These are phyloP conservation scores for Malassezia furfur DNA, from an alignment of 1,284 basidiomycete species.

Conservation along the genomic window DNA sequence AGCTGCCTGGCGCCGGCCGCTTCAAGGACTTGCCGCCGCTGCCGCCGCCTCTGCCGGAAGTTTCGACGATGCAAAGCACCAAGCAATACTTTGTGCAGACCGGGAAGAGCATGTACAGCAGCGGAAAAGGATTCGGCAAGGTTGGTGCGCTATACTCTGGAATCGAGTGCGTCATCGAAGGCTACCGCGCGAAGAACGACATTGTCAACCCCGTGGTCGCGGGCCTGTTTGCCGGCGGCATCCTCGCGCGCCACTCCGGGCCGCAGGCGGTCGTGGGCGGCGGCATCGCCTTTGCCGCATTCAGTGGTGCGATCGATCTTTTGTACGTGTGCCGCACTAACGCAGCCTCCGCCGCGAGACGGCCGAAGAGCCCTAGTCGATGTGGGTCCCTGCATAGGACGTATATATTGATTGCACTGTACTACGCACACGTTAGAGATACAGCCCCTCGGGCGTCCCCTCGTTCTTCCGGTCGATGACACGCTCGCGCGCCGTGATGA, in stretches of 20 bases:
- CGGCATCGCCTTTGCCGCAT: constrained; percentile 43
- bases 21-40: constrained; percentile 10
- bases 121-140: constrained; percentile 85
- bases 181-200: constrained; percentile 50
- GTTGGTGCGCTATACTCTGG: constrained; percentile 88
- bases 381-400: not conserved
- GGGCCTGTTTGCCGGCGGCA: constrained; percentile 37
- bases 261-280: constrained; percentile 41
- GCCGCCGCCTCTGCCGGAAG: constrained; percentile 18
- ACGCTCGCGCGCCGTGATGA: constrained; percentile 41
- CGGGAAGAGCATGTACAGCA: constrained; percentile 81
- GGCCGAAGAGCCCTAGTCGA: constrained; percentile 25
- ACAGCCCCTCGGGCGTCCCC: constrained; percentile 40
- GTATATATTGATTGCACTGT: not conserved
- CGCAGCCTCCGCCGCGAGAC: constrained; percentile 32
- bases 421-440: constrained; percentile 15
- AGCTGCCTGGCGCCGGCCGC: constrained; percentile 4
- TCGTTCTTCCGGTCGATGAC: constrained; percentile 46
- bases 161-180: constrained; percentile 89
- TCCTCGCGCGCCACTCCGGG: constrained; percentile 40
- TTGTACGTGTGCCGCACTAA: constrained; percentile 23
- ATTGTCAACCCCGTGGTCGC: constrained; percentile 38
- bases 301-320: constrained; percentile 43
- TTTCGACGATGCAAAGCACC: constrained; percentile 59
- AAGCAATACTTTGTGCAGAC: constrained; percentile 84